Percentiles rank a stretch among this genome's conserved stretches.
phyloP scores from a whole-genome alignment of 2,329 filamentous ascomycete genomes.

The Trichoderma sp. region DNA sequence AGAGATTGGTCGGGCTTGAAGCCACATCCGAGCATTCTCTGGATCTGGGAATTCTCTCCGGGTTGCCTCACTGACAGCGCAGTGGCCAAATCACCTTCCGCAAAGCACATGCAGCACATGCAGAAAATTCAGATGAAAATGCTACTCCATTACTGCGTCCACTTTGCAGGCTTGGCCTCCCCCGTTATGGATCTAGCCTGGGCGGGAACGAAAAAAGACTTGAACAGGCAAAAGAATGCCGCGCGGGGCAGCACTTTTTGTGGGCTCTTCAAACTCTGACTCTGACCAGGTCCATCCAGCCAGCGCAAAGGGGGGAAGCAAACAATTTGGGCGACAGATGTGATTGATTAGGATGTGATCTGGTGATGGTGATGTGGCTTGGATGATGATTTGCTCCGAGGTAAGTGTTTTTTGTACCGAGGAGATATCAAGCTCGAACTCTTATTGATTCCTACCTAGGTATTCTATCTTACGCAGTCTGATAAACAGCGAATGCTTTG shows the following conservation, averaged over 20 bases:
- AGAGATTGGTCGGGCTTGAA: background rate
- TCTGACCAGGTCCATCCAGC: background rate
- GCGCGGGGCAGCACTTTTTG: background rate
- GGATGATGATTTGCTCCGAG: background rate
- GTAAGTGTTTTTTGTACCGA: background rate
- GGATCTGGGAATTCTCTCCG: background rate
- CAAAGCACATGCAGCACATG: background rate
- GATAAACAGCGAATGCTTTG: background rate
- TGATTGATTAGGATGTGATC: background rate
- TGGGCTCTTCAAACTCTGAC: background rate
- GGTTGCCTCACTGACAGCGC: background rate
- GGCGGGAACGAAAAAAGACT: background rate
- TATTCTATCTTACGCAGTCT: background rate
- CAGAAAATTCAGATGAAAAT: background rate
- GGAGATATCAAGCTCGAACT: background rate
- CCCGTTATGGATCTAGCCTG: background rate
- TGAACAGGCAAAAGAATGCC: background rate
- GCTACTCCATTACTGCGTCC: background rate
- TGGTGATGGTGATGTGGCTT: background rate
- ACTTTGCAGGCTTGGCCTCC: background rate
- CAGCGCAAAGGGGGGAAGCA: background rate
- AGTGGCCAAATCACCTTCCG: background rate
- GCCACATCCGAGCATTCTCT: background rate
- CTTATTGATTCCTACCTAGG: background rate
- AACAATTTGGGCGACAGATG: background rate